Base-by-base conservation (phyloP, 495 filamentous ascomycete genomes). In the Podospora bellae-mahoneyi region DNA sequence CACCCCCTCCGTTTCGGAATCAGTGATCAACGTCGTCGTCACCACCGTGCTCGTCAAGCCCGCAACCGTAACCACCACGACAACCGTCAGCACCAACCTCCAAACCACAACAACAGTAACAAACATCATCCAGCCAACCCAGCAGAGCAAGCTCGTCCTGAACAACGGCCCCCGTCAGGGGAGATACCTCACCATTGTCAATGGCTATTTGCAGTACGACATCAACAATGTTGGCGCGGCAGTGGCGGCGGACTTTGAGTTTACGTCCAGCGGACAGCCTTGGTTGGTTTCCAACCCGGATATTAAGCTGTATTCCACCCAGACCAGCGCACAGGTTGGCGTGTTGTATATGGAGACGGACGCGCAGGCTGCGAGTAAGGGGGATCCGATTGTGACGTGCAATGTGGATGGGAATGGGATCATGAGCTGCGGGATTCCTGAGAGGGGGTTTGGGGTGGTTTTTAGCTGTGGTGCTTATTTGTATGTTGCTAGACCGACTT, bases 21-120 rank as follows among this genome's bases (percentile, higher is more conserved):
- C 61, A 7, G n/a, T 48, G 13, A 32, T 63, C 61, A 63, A 44
- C n/a, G 61, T 63, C 5, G 61, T 63, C 30, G 61, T 63, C 28
- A 63, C 61, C 32, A 63, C 61, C 15, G 61, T 63, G 9, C n/a
- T 63, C 4, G 61, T 63, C 16, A 63, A 63, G 61, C 61, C 61
- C 18, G 61, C 61, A 6, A 63, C 61, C 9, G n/a, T 32, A 6
- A 44, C 30, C 6, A 19, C 32, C 10, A 48, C 34, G 0, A 48
- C 61, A 20, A 63, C 61, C 5, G 28, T 44, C 61, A 63, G 61
- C 27, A 63, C 61, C 18, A 27, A 28, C n/a, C 61, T 63, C 20
- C 5, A 63, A 5, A 63, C 27, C 32, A 63, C 61, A 30, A 63
- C 61, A 4, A 63, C 61, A 3, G 32, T n/a, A 30, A 20, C 30